Evolutionary conservation across 768 basidiomycete species (phyloP).

Genomic region (Agaricus subrufescens): DNA sequence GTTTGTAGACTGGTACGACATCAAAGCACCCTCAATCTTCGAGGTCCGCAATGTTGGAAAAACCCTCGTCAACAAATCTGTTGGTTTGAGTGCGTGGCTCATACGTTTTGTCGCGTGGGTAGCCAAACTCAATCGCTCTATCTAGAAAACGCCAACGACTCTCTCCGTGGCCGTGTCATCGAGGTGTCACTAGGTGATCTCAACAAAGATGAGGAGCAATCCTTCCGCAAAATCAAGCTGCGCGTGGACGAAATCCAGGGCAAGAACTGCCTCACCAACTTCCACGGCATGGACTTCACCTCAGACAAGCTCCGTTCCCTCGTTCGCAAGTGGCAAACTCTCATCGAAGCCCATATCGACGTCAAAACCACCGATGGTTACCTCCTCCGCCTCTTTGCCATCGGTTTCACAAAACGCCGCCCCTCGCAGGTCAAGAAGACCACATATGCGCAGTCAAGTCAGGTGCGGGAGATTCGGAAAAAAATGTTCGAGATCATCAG

Average conservation of each 20-base stretch:
- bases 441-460: conserved; percentile 93
- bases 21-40: conserved; percentile 98
- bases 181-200: conserved; percentile 97
- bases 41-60: conserved; percentile 96
- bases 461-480: conserved; percentile 95
- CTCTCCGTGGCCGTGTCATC: conserved; percentile 92
- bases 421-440: conserved; percentile 98
- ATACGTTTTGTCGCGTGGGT: not conserved
- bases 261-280: conserved; percentile 99
- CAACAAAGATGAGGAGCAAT: conserved; percentile 99
- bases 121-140: conserved; percentile 3
- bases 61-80: conserved; percentile 96
- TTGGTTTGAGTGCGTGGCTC: conserved; percentile 84
- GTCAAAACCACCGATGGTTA: conserved; percentile 99
- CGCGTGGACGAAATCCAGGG: conserved; percentile 95
- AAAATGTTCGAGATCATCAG: conserved; percentile 99
- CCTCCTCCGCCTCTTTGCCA: conserved; percentile 97
- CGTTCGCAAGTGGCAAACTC: conserved; percentile 99
- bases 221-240: conserved; percentile 99
- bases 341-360: conserved; percentile 98
- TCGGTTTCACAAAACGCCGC: conserved; percentile 98
- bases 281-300: conserved; percentile 99
- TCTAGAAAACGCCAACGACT: conserved; percentile 97
- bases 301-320: conserved; percentile 99
- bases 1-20: conserved; percentile 91